These are phyloP conservation scores for Chlamydomonas sphaeroides DNA, from an alignment of 139 green algal genomes.

Conservation along the genomic window DNA sequence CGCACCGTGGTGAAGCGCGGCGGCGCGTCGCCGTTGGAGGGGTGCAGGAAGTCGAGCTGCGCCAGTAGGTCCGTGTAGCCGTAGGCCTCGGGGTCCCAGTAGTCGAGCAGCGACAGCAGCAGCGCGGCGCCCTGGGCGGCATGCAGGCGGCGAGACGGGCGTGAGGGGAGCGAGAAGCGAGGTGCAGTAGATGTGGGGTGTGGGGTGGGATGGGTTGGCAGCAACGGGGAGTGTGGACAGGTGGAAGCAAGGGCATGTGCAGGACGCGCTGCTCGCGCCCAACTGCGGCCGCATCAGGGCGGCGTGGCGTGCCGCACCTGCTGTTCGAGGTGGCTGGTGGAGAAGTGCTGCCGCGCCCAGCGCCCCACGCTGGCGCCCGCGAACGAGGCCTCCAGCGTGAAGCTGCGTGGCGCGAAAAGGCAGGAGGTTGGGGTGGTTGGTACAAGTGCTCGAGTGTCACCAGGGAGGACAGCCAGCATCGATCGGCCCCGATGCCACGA, in stretches of 20 bases:
- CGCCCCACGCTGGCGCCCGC: slow-evolving; percentile 60
- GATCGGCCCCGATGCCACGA: no score
- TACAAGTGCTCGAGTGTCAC: no score
- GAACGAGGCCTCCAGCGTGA: slow-evolving; percentile 81
- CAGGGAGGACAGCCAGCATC: no score
- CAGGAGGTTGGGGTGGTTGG: no score
- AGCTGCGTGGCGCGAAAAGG: slow-evolving; percentile 39
- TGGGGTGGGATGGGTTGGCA: neutral
- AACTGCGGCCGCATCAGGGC: no score
- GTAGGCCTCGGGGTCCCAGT: slow-evolving; percentile 57
- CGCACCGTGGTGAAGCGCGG: slow-evolving; percentile 34
- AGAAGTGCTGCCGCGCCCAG: slow-evolving; percentile 64
- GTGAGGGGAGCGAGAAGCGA: no score
- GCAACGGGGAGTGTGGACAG: neutral
- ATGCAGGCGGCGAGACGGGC: no score
- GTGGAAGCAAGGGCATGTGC: neutral
- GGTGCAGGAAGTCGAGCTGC: slow-evolving; percentile 53
- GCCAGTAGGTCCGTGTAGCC: slow-evolving; percentile 44
- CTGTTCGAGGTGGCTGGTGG: slow-evolving; percentile 51
- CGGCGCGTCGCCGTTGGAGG: slow-evolving; percentile 40
- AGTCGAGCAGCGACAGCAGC: slow-evolving; percentile 58
- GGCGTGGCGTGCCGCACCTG: no score
- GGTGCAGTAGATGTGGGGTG: neutral
- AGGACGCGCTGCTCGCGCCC: no score
- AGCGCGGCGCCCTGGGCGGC: slow-evolving; percentile 58